Base-by-base conservation (phyloP, 129 eudicot species). In the Saposhnikovia divaricata region DNA sequence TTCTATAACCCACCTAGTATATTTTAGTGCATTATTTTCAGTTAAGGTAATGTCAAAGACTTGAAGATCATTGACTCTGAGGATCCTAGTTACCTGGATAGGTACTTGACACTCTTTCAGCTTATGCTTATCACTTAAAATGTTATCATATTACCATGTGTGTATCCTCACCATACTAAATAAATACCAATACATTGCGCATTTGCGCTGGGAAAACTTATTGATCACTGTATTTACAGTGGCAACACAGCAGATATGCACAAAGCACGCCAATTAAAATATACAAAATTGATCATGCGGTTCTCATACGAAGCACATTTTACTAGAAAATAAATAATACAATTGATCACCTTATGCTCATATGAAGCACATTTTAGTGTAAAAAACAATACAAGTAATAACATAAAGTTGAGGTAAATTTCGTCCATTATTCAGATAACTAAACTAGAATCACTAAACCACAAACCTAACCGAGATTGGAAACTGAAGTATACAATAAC, bases 401-500 rank as follows among this genome's bases (percentile, higher is more conserved):
- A 57, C 10, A 59, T 9, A 59, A 55, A 55, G 63, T 5, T 55
- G 3, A 63, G 38, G 31, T 28, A 84, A 72, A 16, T 68, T 34
- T 40, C 9, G 46, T 34, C 37, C 2, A 34, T 34, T 34, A 34
- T 34, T 34, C 45, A 28, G 46, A 44, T 44, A 34, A 31, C 68
- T 1, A 38, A 46, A 31, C 40, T 38, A 69, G 39, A 68, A 15
- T 25, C 14, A 80, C 6, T 40, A 13, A 59, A 25, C n/a, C 50
- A 72, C 51, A 42, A 37, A 96, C 99, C 99, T 90, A 92, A 48
- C 92, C 72, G 21, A 92, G 91, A 85, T 96, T 97, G 46, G 83
- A 82, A 6, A 34, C 37, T 34, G 37, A 34, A 34, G 37, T 34
- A 34, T 1, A 2, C 37, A 34, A 34, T 34, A 34, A 34, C 37